These are phyloP conservation scores for Grifola frondosa DNA, from an alignment of 1,284 basidiomycete genomes.

Conservation along the genomic window DNA sequence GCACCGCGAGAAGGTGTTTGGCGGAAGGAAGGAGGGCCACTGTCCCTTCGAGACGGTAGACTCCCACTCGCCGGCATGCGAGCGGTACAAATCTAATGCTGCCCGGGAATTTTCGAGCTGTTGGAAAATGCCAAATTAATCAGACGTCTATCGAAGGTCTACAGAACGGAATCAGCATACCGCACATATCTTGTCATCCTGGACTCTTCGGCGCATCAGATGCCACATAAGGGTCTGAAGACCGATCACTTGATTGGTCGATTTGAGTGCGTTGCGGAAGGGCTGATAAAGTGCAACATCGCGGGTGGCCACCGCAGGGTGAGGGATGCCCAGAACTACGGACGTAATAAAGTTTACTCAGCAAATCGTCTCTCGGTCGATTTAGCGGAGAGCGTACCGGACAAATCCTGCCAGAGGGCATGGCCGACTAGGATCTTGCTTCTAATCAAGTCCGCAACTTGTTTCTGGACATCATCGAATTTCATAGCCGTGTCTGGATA, in stretches of 20 bases:
- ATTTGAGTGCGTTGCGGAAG: conserved; percentile 67
- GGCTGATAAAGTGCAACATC: conserved; percentile 80
- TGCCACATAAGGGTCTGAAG: conserved; percentile 77
- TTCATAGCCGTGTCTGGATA: conserved; percentile 49
- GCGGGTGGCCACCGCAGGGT: conserved; percentile 75
- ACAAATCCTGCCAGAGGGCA: conserved; percentile 75
- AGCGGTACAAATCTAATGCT: conserved; percentile 73
- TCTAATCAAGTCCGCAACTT: conserved; percentile 60
- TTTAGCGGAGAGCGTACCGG: conserved; percentile 44
- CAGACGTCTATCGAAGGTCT: not conserved
- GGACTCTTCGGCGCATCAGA: conserved; percentile 72
- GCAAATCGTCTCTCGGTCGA: not conserved
- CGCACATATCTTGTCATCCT: conserved; percentile 67
- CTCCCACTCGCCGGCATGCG: conserved; percentile 67
- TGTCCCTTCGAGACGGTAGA: conserved; percentile 52
- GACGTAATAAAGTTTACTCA: conserved; percentile 5
- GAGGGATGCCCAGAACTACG: conserved; percentile 76
- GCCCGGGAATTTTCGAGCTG: conserved; percentile 79
- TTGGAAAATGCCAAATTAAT: conserved; percentile 8
- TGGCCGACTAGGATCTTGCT: conserved; percentile 73
- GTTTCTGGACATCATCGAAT: conserved; percentile 63
- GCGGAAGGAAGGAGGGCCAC: conserved; percentile 77
- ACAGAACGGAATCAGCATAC: conserved; percentile 37
- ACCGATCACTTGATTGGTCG: conserved; percentile 64
- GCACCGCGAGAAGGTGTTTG: conserved; percentile 75